Base-by-base conservation (phyloP, 2,329 filamentous ascomycete genomes). In the Cyanodermella asteris region DNA sequence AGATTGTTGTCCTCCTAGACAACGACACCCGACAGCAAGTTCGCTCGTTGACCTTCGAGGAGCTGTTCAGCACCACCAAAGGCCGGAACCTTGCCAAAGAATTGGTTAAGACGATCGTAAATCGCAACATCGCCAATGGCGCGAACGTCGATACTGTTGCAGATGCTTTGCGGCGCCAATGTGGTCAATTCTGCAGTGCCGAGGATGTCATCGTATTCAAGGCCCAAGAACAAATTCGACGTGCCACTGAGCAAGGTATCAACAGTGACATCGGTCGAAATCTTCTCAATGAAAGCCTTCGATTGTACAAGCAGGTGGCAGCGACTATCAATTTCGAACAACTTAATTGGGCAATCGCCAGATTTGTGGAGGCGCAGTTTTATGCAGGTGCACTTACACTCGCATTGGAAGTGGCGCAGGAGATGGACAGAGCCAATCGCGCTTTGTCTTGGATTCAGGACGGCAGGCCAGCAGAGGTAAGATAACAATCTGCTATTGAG, bases 201-300 rank as follows among this genome's bases (percentile, higher is more conserved):
- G 84, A 97, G 35, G 87, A 97, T 51, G 87, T 94, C 2, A 71
- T 94, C 34, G 84, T 93, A 37, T 97, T 97, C 68, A 94, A 91
- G 50, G 87, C 87, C 0, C 84, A 94, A 44, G 87, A 97, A 47
- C 76, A 84, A 39, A 56, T 94, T 26, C 90, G 91, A 56, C 67
- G 78, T 36, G 84, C 84, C 1, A 70, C 72, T 3, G 82, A 93
- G 44, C 67, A 76, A 23, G 67, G 70, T 7, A 55, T 61, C 4
- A 78, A 81, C 40, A 69, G 69, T 4, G 84, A 82, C 36, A 59
- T 68, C 26, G 77, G 75, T 5, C 69, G 82, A 17, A 70, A 71
- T 22, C 54, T 91, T 18, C 60, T 97, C 13, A 82, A 82, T 37
- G 84, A 94, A 45, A 93, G 82, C 48, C 50, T 93, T 37, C 67